Evolutionary conservation across 495 filamentous ascomycete species (phyloP).

Genomic region (Podospora pseudocomata): DNA sequence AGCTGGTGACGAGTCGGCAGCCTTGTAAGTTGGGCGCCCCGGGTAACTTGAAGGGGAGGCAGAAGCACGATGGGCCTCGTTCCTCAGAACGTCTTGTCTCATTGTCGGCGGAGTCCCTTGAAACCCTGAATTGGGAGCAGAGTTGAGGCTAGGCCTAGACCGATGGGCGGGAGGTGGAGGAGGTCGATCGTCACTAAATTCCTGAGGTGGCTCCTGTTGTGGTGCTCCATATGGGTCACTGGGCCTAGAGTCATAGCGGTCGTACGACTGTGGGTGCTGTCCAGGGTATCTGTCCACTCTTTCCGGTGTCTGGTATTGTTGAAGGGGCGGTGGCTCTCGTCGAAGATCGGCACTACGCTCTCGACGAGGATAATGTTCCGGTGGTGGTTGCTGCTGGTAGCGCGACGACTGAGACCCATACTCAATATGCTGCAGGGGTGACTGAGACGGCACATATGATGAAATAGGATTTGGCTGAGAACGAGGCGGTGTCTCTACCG

Average conservation of each 20-base stretch:
- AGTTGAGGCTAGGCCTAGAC: constrained; percentile 38
- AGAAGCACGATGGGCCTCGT: constrained; percentile 46
- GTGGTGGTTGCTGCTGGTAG: constrained; percentile 28
- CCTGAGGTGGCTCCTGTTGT: constrained; percentile 14
- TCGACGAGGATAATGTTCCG: constrained; percentile 29
- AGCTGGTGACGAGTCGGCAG: constrained; percentile 42
- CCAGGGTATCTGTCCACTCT: constrained; percentile 31
- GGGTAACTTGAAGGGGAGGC: constrained; percentile 37
- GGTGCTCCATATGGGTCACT: constrained; percentile 19
- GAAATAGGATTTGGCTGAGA: constrained; percentile 36
- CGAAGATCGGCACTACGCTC: constrained; percentile 31
- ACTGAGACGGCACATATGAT: constrained; percentile 33
- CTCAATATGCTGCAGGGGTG: constrained; percentile 42
- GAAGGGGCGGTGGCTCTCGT: constrained; percentile 24
- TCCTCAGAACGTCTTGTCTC: constrained; percentile 48
- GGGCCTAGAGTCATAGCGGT: constrained; percentile 22
- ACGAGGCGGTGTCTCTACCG: constrained; percentile 35
- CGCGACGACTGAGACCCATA: constrained; percentile 35
- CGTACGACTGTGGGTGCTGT: constrained; percentile 26
- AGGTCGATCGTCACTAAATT: constrained; percentile 36
- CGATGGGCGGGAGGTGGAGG: constrained; percentile 47
- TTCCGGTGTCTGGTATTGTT: constrained; percentile 35
- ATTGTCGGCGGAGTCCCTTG: constrained; percentile 39
- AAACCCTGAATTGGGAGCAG: constrained; percentile 30
- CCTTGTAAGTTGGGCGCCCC: constrained; percentile 45